Conservation (phyloP, 2,329 filamentous ascomycete species). For the Cytospora paraplurivora region DNA sequence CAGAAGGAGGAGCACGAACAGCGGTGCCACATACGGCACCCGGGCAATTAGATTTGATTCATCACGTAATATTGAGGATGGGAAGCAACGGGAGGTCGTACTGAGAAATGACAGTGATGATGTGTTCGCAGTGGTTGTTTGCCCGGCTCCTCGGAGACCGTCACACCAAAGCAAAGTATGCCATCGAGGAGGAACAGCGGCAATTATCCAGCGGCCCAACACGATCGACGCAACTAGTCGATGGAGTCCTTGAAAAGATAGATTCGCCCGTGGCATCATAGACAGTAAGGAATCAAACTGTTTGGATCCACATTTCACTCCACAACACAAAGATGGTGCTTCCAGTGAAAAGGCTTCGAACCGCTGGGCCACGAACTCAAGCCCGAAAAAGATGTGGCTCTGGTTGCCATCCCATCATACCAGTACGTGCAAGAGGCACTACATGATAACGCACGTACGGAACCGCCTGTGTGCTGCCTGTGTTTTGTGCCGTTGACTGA, state of each 20-base stretch:
- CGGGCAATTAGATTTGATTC: slow-evolving; percentile 3
- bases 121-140: not conserved
- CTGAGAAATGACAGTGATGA: not conserved
- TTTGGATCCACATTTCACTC: not conserved
- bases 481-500: not conserved
- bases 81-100: not conserved
- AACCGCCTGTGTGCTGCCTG: not conserved
- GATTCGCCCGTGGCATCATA: not conserved
- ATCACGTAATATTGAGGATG: not conserved
- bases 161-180: not conserved
- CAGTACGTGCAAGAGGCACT: not conserved
- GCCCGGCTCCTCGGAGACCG: not conserved
- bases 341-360: not conserved
- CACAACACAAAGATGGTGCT: not conserved
- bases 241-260: not conserved
- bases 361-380: not conserved
- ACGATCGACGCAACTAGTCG: not conserved
- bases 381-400: not conserved
- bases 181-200: not conserved
- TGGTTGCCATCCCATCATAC: not conserved
- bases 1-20: slow-evolving; percentile 8
- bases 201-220: not conserved
- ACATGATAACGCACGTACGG: not conserved
- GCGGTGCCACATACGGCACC: not conserved
- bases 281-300: not conserved